Base-by-base conservation (phyloP, 1,284 basidiomycete species). In the Ganoderma meredithae region DNA sequence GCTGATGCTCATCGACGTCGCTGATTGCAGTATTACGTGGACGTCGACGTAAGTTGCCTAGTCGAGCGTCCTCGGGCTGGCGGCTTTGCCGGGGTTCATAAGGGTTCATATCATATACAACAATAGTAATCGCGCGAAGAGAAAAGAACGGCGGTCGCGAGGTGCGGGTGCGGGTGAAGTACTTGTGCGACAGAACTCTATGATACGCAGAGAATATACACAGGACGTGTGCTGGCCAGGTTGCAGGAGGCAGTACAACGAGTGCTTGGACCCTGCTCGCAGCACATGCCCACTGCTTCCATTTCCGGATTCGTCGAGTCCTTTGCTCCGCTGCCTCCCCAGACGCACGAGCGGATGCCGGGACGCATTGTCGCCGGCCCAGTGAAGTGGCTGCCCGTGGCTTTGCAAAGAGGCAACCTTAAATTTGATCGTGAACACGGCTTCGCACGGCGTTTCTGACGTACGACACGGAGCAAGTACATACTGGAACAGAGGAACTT, bases 171-270 rank as follows among this genome's bases (percentile, higher is more conserved):
- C 31, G 55, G 55, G 55, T 56, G 55, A 39, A 59, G 39, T 59
- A 13, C 39, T 41, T 59, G 56, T 41, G 56, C 39, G 56, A 59
- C 56, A 25, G 36, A 59, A 59, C 36, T 25, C 56, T 59, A 40
- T 41, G n/a, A 59, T 36, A 56, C 25, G 25, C 25, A 36, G 33
- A 47, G 44, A 47, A 31, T 53, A 53, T 25, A 53, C 52, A 17
- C 25, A 53, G 31, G 17, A 36, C 27, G 9, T 36, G n/a, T 47
- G n/a, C 44, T 7, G 19, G 36, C 6, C 3, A 36, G 36, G 36
- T 3, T 7, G 27, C 15, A 36, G 27, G 55, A 56, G 55, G 55
- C 55, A 36, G 27, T 36, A 47, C 44, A 22, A n/a, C 8, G 44
- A 22, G 44, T 47, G 44, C n/a, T 47, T 9, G 55, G 9, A 56